phyloP scores from a whole-genome alignment of 2,329 filamentous ascomycete genomes.

The Escovopsis weberi region DNA sequence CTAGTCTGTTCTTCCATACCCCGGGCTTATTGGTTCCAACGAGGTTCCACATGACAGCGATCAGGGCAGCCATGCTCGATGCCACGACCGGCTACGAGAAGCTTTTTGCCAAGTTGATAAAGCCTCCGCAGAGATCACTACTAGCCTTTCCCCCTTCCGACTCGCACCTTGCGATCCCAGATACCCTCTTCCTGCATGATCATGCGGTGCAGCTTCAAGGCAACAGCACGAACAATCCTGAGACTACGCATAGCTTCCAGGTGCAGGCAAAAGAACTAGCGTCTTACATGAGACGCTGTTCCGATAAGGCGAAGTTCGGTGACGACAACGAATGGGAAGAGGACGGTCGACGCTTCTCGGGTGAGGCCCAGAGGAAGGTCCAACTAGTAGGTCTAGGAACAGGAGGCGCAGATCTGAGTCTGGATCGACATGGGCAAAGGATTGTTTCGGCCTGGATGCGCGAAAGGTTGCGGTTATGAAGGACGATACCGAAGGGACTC shows the following conservation, averaged over 20 bases:
- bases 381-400: conserved; percentile 22
- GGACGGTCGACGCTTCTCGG: conserved; percentile 18
- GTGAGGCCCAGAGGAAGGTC: conserved; percentile 24
- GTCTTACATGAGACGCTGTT: conserved; percentile 32
- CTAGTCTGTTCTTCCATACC: conserved; percentile 43
- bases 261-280: conserved; percentile 33
- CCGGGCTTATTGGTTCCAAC: conserved; percentile 31
- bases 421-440: conserved; percentile 14
- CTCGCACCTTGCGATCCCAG: conserved; percentile 35
- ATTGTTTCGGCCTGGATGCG: conserved; percentile 18
- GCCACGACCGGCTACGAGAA: conserved; percentile 11
- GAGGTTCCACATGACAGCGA: conserved; percentile 25
- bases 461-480: neutral
- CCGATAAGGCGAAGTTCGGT: conserved; percentile 30
- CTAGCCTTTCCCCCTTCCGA: conserved; percentile 33
- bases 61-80: conserved; percentile 13
- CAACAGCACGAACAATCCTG: neutral
- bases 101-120: conserved; percentile 5
- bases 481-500: neutral
- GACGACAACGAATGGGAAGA: conserved; percentile 28
- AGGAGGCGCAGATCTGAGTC: conserved; percentile 12
- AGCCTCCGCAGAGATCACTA: conserved; percentile 24
- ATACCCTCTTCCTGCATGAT: conserved; percentile 34
- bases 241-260: conserved; percentile 25
- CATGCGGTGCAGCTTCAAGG: neutral